Evolutionary conservation across 371 early-diverging fungal genomes (phyloP).

Genomic region (Zopfochytrium polystomum): DNA sequence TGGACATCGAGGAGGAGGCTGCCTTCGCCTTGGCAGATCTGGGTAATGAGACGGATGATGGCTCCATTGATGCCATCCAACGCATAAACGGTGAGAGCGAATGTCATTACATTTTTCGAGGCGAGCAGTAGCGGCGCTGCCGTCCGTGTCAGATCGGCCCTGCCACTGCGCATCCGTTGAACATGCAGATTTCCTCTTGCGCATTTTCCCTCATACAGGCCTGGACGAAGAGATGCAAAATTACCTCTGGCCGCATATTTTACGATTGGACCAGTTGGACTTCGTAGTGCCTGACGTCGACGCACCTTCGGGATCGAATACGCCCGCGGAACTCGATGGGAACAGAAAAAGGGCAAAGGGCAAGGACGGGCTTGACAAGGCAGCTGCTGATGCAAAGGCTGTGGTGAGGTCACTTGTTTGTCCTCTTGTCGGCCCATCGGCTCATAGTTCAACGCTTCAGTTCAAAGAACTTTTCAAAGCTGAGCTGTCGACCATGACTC

Average conservation of each 20-base stretch:
- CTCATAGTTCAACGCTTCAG: no score
- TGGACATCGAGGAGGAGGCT: neutral
- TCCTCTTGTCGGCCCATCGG: no score
- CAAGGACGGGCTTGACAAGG: neutral
- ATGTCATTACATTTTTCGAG: no score
- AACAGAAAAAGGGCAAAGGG: neutral
- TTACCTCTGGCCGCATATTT: constrained; percentile 30
- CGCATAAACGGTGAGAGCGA: no score
- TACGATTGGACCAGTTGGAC: neutral
- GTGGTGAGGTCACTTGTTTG: neutral
- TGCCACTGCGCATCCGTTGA: no score
- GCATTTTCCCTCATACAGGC: no score
- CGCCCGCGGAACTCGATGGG: neutral
- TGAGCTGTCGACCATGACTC: constrained; percentile 1
- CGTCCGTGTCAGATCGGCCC: no score
- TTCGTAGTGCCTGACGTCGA: neutral
- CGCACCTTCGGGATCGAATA: neutral
- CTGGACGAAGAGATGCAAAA: constrained; percentile 28
- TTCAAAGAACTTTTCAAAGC: constrained; percentile 11
- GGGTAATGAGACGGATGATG: neutral
- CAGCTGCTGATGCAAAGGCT: neutral
- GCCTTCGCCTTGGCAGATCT: neutral
- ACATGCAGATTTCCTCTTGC: no score
- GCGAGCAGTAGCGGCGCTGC: no score
- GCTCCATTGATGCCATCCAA: no score